These are phyloP conservation scores for Cardamine resedifolia DNA, from an alignment of 345 rosid genomes.

Conservation along the genomic window DNA sequence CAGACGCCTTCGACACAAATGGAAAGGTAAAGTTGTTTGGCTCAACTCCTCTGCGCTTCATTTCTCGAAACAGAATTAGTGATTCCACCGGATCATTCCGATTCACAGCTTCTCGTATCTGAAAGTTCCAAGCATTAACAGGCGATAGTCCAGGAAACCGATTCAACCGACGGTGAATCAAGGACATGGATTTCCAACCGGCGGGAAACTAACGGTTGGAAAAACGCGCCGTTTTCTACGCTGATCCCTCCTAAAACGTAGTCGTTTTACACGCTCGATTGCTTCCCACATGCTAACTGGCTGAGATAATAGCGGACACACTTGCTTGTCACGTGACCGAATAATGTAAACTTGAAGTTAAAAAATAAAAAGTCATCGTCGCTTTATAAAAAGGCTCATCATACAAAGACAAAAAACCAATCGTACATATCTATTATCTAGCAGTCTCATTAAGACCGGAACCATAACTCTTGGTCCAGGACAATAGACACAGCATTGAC, in stretches of 20 bases:
- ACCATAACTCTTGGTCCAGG: constrained; percentile 4
- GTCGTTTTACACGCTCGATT: background rate
- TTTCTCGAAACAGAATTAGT: constrained; percentile 46
- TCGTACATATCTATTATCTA: background rate
- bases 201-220: background rate
- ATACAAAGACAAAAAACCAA: background rate
- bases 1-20: constrained; percentile 63
- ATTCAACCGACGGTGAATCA: constrained; percentile 24
- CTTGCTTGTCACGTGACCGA: background rate
- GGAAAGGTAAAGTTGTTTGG: constrained; percentile 64
- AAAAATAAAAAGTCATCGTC: background rate
- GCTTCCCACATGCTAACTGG: background rate
- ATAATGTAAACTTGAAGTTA: background rate
- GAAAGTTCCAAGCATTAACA: constrained; percentile 44
- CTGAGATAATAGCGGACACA: too few species aligned
- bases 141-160: constrained; percentile 20
- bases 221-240: background rate
- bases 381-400: background rate
- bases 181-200: constrained; percentile 33
- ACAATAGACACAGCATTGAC: background rate
- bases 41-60: constrained; percentile 46
- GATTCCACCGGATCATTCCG: constrained; percentile 40
- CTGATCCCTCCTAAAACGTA: background rate
- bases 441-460: constrained; percentile 14
- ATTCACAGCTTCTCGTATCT: constrained; percentile 47